Evolutionary conservation across 2,329 filamentous ascomycete genomes (phyloP).

Genomic region (Diaporthe citri): DNA sequence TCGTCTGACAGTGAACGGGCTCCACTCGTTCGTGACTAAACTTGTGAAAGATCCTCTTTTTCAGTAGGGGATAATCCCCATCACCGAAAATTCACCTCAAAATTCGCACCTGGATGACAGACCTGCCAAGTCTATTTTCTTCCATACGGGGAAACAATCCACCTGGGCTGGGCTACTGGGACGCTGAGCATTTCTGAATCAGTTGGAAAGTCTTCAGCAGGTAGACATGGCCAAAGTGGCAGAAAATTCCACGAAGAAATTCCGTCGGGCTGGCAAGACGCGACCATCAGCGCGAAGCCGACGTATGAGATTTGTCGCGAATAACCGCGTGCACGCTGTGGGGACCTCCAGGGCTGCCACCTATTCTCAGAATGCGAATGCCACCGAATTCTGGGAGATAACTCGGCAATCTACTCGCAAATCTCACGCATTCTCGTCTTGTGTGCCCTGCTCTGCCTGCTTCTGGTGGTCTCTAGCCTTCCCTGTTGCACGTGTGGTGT

Average conservation of each 20-base stretch:
- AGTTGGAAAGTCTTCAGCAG: background rate
- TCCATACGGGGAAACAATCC: background rate
- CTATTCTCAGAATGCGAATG: background rate
- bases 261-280: background rate
- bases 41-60: background rate
- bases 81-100: background rate
- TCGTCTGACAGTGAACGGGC: background rate
- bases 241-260: background rate
- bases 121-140: background rate
- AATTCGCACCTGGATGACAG: background rate
- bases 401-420: background rate
- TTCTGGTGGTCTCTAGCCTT: background rate
- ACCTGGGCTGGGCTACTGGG: background rate
- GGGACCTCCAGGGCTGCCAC: background rate
- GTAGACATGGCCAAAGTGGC: background rate
- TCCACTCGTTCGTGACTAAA: background rate
- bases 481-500: background rate
- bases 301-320: conserved; percentile 8
- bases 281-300: conserved; percentile 23
- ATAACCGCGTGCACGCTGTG: conserved; percentile 24
- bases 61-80: background rate
- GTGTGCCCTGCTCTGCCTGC: background rate
- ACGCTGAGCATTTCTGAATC: background rate
- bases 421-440: background rate
- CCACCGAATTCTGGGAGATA: background rate